phyloP scores from a whole-genome alignment of 768 basidiomycete genomes.

The Pholiota conissans region DNA sequence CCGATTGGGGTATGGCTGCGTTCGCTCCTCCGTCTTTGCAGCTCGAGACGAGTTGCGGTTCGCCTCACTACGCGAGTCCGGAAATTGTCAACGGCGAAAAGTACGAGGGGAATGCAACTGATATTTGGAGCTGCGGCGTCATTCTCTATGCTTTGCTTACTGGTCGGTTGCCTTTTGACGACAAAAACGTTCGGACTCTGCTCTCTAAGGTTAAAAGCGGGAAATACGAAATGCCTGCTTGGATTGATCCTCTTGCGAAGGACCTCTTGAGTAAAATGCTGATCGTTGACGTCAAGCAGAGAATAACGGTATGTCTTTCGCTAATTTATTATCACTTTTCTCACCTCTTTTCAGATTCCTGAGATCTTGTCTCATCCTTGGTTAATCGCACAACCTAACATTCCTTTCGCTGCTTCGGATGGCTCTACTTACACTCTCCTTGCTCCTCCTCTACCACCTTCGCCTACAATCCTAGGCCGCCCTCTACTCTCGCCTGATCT shows the following conservation, averaged over 20 bases:
- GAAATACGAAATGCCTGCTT: conserved; percentile 78
- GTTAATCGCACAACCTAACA: conserved; percentile 54
- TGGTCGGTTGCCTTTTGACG: conserved; percentile 91
- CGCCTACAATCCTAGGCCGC: conserved; percentile 64
- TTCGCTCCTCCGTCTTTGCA: conserved; percentile 84
- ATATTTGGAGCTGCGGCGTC: conserved; percentile 97
- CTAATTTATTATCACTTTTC: background rate
- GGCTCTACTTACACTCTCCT: conserved; percentile 27
- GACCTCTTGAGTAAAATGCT: conserved; percentile 88
- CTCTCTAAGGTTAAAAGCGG: conserved; percentile 87
- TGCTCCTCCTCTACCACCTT: conserved; percentile 53
- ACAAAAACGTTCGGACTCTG: conserved; percentile 77
- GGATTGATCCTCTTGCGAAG: conserved; percentile 80
- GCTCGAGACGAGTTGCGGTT: conserved; percentile 93
- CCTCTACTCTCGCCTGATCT: conserved; percentile 67
- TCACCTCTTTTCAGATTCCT: conserved; percentile 58
- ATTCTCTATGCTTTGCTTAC: conserved; percentile 90
- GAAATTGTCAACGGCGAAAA: conserved; percentile 92
- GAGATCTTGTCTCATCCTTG: conserved; percentile 88
- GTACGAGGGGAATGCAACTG: conserved; percentile 87
- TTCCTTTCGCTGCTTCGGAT: conserved; percentile 36
- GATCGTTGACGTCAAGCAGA: conserved; percentile 73
- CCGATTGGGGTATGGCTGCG: conserved; percentile 99
- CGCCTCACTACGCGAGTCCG: conserved; percentile 95
- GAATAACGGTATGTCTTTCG: conserved; percentile 70